phyloP scores from a whole-genome alignment of 106 monocot genomes.

The Triglochin maritima region DNA sequence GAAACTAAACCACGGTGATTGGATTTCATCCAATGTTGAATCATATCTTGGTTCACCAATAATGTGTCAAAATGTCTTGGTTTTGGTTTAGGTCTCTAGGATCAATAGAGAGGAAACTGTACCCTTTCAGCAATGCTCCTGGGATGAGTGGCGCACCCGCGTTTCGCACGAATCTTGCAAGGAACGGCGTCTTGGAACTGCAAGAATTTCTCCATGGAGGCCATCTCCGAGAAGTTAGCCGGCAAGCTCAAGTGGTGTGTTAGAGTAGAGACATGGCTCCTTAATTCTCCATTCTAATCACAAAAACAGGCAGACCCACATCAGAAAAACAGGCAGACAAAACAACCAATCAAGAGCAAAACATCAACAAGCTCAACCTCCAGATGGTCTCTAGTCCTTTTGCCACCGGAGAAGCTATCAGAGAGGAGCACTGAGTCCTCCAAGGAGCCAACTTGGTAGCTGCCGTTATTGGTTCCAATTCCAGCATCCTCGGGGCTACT shows the following conservation, averaged over 20 bases:
- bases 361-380: constrained; percentile 29
- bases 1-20: neutral
- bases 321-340: too few species aligned
- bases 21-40: neutral
- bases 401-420: constrained; percentile 34
- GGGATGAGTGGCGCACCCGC: constrained; percentile 12
- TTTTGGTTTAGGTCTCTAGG: neutral
- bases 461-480: neutral
- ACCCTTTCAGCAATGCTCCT: constrained; percentile 19
- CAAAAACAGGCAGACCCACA: too few species aligned
- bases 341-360: neutral
- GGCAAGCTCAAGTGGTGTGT: constrained; percentile 70
- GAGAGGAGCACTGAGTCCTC: constrained; percentile 45
- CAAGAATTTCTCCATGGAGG: constrained; percentile 56
- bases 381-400: constrained; percentile 33
- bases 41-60: neutral
- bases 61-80: neutral
- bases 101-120: neutral
- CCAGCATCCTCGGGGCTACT: constrained; percentile 37
- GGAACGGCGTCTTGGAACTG: constrained; percentile 42
- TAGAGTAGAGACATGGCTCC: constrained; percentile 24
- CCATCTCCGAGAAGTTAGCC: constrained; percentile 60
- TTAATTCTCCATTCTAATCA: constrained; percentile 23
- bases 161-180: constrained; percentile 12
- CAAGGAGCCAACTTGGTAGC: constrained; percentile 43